Percentiles rank a stretch among this genome's conserved stretches.
Evolutionary conservation across 495 filamentous ascomycete species (phyloP).

Genomic region (Xylaria castorea): DNA sequence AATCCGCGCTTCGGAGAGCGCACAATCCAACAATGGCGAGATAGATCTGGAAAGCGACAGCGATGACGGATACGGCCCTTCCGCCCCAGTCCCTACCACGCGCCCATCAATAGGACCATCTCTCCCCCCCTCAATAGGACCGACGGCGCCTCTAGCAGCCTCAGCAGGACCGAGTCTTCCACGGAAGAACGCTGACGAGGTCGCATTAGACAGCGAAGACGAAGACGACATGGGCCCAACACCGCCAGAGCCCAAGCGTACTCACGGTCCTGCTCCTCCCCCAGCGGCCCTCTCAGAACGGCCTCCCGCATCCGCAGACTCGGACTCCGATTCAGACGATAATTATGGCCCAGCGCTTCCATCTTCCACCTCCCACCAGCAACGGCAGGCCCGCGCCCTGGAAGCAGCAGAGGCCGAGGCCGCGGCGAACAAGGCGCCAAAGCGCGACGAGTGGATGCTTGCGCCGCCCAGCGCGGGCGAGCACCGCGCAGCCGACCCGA

Average conservation of each 20-base stretch:
- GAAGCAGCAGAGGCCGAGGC: conserved; percentile 30
- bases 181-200: conserved; percentile 31
- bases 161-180: conserved; percentile 18
- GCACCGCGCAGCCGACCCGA: conserved; percentile 76
- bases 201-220: conserved; percentile 35
- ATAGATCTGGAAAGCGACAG: conserved; percentile 41
- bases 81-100: conserved; percentile 31
- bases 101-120: conserved; percentile 30
- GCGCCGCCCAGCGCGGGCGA: conserved; percentile 74
- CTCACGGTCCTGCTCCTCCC: conserved; percentile 54
- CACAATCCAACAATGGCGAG: conserved; percentile 48
- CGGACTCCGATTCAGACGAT: conserved; percentile 45
- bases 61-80: conserved; percentile 48
- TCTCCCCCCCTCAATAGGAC: conserved; percentile 33
- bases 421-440: conserved; percentile 42
- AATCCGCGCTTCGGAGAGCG: conserved; percentile 36
- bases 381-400: conserved; percentile 35
- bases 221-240: conserved; percentile 34
- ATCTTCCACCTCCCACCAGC: conserved; percentile 44
- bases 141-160: conserved; percentile 1
- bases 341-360: conserved; percentile 85
- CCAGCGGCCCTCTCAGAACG: conserved; percentile 51
- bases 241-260: conserved; percentile 38
- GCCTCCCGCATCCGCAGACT: conserved; percentile 36
- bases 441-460: conserved; percentile 94